Evolutionary conservation across 192 early-diverging fungal genomes (phyloP).

Genomic region (Chytriomyces confervae): DNA sequence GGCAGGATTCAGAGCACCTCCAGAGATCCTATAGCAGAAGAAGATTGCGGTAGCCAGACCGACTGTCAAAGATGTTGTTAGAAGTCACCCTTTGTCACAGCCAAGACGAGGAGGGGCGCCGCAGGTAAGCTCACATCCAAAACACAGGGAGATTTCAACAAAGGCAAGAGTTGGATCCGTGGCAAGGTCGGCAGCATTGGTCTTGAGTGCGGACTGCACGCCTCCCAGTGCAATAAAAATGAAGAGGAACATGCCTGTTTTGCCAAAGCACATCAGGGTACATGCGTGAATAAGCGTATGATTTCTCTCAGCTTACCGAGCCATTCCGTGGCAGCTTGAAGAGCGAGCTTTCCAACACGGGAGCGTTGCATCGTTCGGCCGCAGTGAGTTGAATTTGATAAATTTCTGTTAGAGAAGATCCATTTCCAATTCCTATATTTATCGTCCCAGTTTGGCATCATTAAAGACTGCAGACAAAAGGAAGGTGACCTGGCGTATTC

Average conservation of each 20-base stretch:
- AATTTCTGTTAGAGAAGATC: too few relatives aligned
- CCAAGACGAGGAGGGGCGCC: too few relatives aligned
- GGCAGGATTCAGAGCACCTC: constrained; percentile 68
- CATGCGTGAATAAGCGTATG: too few relatives aligned
- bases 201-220: constrained; percentile 31
- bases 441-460: too few relatives aligned
- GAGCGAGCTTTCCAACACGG: too few relatives aligned
- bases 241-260: constrained; percentile 41
- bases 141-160: constrained; percentile 38
- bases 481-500: too few relatives aligned
- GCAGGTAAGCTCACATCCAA: constrained; percentile 41
- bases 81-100: neutral
- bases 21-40: constrained; percentile 60
- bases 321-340: constrained; percentile 15
- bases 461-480: too few relatives aligned
- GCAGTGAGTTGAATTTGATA: too few relatives aligned
- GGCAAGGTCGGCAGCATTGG: constrained; percentile 16
- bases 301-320: neutral
- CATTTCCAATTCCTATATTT: too few relatives aligned
- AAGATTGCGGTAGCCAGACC: constrained; percentile 50
- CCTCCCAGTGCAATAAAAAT: constrained; percentile 37
- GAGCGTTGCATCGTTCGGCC: too few relatives aligned
- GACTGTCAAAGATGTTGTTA: constrained; percentile 9
- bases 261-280: neutral
- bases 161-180: constrained; percentile 23